These are phyloP conservation scores for Melampsora americana DNA, from an alignment of 1,284 basidiomycete genomes.

Conservation along the genomic window DNA sequence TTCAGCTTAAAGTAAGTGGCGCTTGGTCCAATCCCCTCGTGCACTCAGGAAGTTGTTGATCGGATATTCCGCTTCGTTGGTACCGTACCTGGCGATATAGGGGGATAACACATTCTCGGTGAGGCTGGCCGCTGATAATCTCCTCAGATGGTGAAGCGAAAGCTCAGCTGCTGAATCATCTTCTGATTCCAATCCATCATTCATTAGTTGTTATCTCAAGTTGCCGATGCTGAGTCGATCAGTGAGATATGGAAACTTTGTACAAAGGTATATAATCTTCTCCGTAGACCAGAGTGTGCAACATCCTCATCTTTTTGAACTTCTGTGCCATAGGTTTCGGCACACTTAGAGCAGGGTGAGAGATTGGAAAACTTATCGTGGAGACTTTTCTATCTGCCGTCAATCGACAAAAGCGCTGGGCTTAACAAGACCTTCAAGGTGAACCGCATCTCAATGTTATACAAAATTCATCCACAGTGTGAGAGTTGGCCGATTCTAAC, in stretches of 20 bases:
- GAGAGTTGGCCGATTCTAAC: no score
- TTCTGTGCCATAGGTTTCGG: slow-evolving; percentile 13
- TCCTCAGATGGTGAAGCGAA: neutral
- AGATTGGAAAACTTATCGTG: slow-evolving; percentile 42
- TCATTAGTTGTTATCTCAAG: slow-evolving; percentile 36
- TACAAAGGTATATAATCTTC: slow-evolving; percentile 19
- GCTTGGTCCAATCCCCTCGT: no score
- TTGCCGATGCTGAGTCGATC: slow-evolving; percentile 35
- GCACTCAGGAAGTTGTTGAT: no score
- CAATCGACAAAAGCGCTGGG: slow-evolving; percentile 3
- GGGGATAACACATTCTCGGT: slow-evolving; percentile 34
- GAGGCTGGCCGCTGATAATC: slow-evolving; percentile 22
- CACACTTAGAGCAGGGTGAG: slow-evolving; percentile 38
- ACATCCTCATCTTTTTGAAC: neutral
- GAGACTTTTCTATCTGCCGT: slow-evolving; percentile 39
- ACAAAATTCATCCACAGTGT: no score
- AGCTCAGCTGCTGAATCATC: neutral
- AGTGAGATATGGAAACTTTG: slow-evolving; percentile 41
- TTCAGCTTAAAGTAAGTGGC: no score
- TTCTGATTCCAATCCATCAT: neutral
- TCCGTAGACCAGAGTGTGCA: neutral
- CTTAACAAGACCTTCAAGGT: slow-evolving; percentile 5
- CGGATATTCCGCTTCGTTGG: no score
- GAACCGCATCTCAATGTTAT: slow-evolving; percentile 14
- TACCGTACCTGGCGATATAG: no score